These are phyloP conservation scores for Aspergillus aculeatus DNA, from an alignment of 2,329 filamentous ascomycete species.

Conservation along the genomic window DNA sequence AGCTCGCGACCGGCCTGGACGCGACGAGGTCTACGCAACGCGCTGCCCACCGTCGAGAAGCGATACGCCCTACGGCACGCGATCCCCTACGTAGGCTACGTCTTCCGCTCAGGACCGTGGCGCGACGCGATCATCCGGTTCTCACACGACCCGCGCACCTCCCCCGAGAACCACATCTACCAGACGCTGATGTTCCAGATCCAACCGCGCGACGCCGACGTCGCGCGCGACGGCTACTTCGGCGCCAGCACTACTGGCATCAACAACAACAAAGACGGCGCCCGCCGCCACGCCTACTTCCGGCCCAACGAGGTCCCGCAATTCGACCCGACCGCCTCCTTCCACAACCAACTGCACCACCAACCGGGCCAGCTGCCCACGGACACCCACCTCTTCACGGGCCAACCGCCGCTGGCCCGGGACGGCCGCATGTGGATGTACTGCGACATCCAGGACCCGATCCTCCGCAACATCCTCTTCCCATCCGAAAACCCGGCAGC, in stretches of 20 bases:
- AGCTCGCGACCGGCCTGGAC: conserved; percentile 81
- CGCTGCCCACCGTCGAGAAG: conserved; percentile 54
- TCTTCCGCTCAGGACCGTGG: conserved; percentile 91
- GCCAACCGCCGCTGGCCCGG: conserved; percentile 63
- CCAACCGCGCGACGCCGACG: conserved; percentile 36
- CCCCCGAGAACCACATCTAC: conserved; percentile 75
- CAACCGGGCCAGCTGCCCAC: background rate
- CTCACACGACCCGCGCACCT: conserved; percentile 78
- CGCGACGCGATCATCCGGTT: conserved; percentile 82
- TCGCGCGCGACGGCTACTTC: conserved; percentile 31
- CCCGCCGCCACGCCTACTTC: conserved; percentile 30
- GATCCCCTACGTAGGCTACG: conserved; percentile 82
- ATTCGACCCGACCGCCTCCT: conserved; percentile 7
- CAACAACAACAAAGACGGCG: background rate
- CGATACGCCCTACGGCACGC: conserved; percentile 66
- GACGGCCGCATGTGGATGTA: conserved; percentile 94
- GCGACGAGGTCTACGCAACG: conserved; percentile 75
- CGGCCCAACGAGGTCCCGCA: conserved; percentile 19
- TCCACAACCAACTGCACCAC: background rate
- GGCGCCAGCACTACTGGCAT: background rate
- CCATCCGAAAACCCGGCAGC: conserved; percentile 40
- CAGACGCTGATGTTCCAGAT: conserved; percentile 88
- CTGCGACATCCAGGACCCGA: conserved; percentile 83
- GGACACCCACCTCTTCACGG: conserved; percentile 73
- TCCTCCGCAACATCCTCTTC: conserved; percentile 66